phyloP scores from a whole-genome alignment of 345 rosid species.

The Eucalyptus paniculata region DNA sequence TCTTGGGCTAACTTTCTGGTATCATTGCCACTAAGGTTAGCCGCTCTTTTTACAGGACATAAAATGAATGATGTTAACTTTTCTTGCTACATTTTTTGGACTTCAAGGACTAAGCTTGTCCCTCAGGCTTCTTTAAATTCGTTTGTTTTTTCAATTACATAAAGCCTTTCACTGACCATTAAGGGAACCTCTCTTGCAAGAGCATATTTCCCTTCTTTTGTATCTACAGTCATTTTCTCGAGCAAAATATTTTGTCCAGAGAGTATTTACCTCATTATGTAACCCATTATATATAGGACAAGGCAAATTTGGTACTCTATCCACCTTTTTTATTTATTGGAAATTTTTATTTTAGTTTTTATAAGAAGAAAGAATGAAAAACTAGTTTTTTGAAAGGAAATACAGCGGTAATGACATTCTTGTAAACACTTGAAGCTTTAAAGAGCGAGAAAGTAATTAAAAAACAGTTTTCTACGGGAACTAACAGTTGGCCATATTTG shows the following conservation, averaged over 20 bases:
- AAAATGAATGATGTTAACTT: too few species aligned
- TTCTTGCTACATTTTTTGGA: not conserved
- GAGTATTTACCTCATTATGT: not conserved
- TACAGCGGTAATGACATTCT: not conserved
- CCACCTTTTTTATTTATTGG: not conserved
- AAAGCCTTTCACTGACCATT: not conserved
- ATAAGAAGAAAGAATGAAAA: not conserved
- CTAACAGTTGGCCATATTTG: not conserved
- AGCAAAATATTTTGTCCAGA: not conserved
- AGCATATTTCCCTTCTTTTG: not conserved
- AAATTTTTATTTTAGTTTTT: not conserved
- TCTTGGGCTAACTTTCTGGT: not conserved
- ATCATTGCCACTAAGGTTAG: not conserved
- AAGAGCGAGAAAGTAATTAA: not conserved
- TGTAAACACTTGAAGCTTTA: not conserved
- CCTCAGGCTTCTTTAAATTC: not conserved
- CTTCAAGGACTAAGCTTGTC: not conserved
- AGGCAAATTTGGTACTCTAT: not conserved
- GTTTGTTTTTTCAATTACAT: not conserved
- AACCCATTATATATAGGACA: not conserved
- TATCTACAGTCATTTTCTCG: not conserved
- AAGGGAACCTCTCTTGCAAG: not conserved
- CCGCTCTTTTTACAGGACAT: not conserved
- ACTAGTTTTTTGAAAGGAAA: not conserved
- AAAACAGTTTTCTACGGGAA: not conserved